Evolutionary conservation across 163 green algal species (phyloP).

Genomic region (Volvox carteri): DNA sequence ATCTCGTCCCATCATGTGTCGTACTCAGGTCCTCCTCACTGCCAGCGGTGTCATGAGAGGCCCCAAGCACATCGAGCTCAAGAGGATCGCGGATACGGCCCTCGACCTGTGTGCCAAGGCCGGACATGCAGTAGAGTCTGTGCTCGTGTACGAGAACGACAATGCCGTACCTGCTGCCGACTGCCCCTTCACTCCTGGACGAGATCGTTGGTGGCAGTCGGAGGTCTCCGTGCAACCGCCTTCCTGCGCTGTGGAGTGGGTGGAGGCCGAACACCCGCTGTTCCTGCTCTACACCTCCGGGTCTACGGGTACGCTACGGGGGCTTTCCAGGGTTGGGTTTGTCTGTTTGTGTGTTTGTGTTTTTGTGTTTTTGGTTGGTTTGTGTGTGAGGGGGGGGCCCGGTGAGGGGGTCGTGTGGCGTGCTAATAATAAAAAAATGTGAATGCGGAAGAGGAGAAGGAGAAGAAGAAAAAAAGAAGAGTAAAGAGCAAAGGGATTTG

Average conservation of each 20-base stretch:
- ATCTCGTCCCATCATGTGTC: too few relatives aligned
- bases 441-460: too few relatives aligned
- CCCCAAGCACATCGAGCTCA: slow-evolving; percentile 91
- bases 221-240: slow-evolving; percentile 82
- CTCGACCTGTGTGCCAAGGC: slow-evolving; percentile 60
- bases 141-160: slow-evolving; percentile 82
- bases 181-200: slow-evolving; percentile 62
- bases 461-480: too few relatives aligned
- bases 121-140: slow-evolving; percentile 68
- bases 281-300: slow-evolving; percentile 95
- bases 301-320: slow-evolving; percentile 82
- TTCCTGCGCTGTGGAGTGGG: slow-evolving; percentile 85
- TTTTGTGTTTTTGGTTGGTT: too few relatives aligned
- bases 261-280: slow-evolving; percentile 93
- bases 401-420: neutral
- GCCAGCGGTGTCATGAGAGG: slow-evolving; percentile 85
- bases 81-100: slow-evolving; percentile 93
- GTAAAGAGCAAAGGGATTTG: too few relatives aligned
- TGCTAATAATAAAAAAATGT: too few relatives aligned
- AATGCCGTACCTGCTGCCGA: slow-evolving; percentile 58
- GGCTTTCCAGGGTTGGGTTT: too few relatives aligned
- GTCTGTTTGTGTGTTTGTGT: too few relatives aligned
- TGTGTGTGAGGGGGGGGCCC: neutral
- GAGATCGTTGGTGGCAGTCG: slow-evolving; percentile 82
- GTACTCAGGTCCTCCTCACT: slow-evolving; percentile 64